Evolutionary conservation across 257 asterid genomes (phyloP).

Genomic region (Fraxinus anomala): DNA sequence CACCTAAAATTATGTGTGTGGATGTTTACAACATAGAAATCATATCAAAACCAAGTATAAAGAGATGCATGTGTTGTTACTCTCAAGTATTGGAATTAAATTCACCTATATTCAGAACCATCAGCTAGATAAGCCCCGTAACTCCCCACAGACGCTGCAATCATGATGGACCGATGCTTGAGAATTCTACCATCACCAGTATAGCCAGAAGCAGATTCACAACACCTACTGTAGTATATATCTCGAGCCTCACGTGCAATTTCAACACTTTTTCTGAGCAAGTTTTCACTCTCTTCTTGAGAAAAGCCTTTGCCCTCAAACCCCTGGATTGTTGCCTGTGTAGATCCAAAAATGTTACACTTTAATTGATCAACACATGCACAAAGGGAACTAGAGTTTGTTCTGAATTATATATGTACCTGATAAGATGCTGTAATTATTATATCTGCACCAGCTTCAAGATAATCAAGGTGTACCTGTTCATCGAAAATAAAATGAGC

Average conservation of each 20-base stretch:
- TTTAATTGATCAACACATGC: conserved; percentile 15
- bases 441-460: conserved; percentile 91
- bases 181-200: conserved; percentile 51
- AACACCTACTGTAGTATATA: conserved; percentile 55
- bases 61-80: background rate
- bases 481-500: conserved; percentile 33
- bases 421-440: conserved; percentile 86
- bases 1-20: background rate
- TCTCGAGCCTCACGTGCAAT: conserved; percentile 78
- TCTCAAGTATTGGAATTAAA: conserved; percentile 15
- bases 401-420: conserved; percentile 38
- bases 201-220: conserved; percentile 41
- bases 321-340: conserved; percentile 92
- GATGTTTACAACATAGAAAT: background rate
- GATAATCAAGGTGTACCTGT: conserved; percentile 94
- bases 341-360: conserved; percentile 22
- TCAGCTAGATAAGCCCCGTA: conserved; percentile 92
- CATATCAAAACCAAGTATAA: background rate
- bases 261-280: conserved; percentile 80
- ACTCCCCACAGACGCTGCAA: conserved; percentile 95
- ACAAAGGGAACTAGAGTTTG: conserved; percentile 12
- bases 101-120: conserved; percentile 91
- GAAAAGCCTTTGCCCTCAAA: conserved; percentile 81
- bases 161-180: conserved; percentile 67
- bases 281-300: conserved; percentile 64